Evolutionary conservation across 1,139 yeast species (phyloP), one percentile per base, ranked within the genome.

Genomic region (Saccharomyces pastorianus): DNA sequence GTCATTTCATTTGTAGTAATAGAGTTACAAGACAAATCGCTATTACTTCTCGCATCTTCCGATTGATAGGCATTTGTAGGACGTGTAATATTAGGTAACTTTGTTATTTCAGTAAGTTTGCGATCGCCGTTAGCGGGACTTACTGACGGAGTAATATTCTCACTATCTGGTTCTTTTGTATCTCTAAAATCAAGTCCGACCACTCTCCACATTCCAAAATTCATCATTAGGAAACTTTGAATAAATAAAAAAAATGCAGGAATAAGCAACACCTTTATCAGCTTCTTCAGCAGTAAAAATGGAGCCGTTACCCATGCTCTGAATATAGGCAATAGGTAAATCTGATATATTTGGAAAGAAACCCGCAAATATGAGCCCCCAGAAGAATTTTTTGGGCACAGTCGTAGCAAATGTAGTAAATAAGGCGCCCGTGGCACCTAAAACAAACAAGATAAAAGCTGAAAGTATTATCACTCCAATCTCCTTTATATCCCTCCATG

Each of bases 311-410:
- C 87, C 83, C 67, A 90, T 73, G 1, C 95, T 85, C 63, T 88
- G 95, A 46, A 90, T 76, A 62, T 89, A 89, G 0, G 96, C 96
- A 63, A 90, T 87, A 0, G 96, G 96, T 57, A 90, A 75, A 71
- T 90, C 96, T 8, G 93, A 82, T 50, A 87, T 84, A 64, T 85
- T 85, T n/a, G 90, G 88, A 61, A 88, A 82, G 48, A 87, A 74
- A 0, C 95, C 93, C n/a, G 88, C 90, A 11, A 86, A 47, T 81
- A 67, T 34, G 81, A 71, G 0, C 8, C 96, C 96, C 52, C 96
- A 96, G 49, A 80, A 72, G 95, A 96, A 90, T 52, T 80, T 72
- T 59, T 78, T 79, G 0, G 96, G 97, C 1, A 73, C 77, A 0
- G 81, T 81, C 0, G 80, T 71, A 2, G 71, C 53, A 38, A 67